Conservation (phyloP, 169 alveolate genomes). For the Plasmodium gallinaceum region DNA sequence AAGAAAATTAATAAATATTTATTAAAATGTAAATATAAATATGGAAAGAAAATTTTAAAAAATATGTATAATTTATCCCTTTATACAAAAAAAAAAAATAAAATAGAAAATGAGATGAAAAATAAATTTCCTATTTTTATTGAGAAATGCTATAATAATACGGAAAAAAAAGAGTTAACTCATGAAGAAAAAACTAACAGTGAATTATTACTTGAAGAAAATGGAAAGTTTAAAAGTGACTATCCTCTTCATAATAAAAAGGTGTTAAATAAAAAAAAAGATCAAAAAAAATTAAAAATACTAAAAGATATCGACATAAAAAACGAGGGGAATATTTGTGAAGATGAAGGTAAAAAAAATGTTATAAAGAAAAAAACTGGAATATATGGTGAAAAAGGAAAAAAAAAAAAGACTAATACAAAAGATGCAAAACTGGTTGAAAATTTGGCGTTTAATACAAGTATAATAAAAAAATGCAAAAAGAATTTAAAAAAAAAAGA, state of each 20-base stretch:
- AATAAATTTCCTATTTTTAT: conserved; percentile 17
- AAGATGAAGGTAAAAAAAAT: neutral
- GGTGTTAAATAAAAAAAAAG: neutral
- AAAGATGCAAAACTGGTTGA: too few relatives aligned
- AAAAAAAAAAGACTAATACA: too few relatives aligned
- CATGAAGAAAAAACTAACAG: neutral
- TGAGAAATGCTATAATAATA: neutral
- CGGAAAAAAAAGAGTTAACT: neutral
- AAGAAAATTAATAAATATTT: conserved; percentile 19
- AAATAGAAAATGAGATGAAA: neutral
- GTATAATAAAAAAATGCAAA: conserved; percentile 17
- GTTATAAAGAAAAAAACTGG: neutral
- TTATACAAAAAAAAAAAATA: neutral
- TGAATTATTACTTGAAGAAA: neutral
- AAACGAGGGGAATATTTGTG: neutral
- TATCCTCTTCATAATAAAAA: neutral
- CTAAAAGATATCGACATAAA: neutral
- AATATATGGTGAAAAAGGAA: too few relatives aligned
- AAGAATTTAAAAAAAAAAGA: conserved; percentile 12
- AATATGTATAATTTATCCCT: conserved; percentile 18
- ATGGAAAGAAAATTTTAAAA: conserved; percentile 20
- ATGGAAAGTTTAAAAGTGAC: neutral
- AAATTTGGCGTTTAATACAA: neutral
- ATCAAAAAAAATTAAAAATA: neutral
- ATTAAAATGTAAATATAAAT: conserved; percentile 13